Evolutionary conservation across 768 basidiomycete genomes (phyloP).

Genomic region (Neoboletus magnificus): DNA sequence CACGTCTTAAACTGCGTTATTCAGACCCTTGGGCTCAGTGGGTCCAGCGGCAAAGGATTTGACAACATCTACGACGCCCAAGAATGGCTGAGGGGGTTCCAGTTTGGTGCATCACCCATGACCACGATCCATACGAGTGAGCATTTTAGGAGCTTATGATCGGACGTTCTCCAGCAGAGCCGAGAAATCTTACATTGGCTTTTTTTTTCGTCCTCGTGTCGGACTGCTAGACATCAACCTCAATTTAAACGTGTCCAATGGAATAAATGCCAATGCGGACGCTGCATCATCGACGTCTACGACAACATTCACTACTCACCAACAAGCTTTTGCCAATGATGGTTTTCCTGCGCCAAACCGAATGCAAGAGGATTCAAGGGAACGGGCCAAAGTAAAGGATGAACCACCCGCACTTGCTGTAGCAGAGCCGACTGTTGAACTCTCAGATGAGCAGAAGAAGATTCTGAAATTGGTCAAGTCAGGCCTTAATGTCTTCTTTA

Average conservation of each 20-base stretch:
- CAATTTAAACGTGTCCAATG: slow-evolving; percentile 13
- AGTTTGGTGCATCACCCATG: slow-evolving; percentile 7
- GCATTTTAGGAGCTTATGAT: neutral
- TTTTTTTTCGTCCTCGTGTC: neutral
- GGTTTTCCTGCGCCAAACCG: neutral
- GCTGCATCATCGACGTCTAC: slow-evolving; percentile 6
- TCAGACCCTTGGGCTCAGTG: slow-evolving; percentile 31
- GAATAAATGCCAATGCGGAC: neutral
- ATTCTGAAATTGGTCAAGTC: slow-evolving; percentile 47
- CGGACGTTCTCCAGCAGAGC: neutral
- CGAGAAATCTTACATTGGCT: neutral
- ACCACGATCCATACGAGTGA: slow-evolving; percentile 19
- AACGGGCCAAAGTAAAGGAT: neutral
- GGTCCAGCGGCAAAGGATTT: slow-evolving; percentile 32
- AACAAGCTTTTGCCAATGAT: neutral
- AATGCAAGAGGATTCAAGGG: neutral
- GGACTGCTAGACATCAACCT: slow-evolving; percentile 18
- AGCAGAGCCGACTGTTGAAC: slow-evolving; percentile 14
- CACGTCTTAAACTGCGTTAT: neutral
- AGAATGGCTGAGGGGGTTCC: slow-evolving; percentile 20
- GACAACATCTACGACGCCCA: slow-evolving; percentile 28
- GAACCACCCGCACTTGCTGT: neutral
- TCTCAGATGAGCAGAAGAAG: slow-evolving; percentile 39
- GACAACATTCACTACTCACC: neutral
- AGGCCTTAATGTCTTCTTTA: slow-evolving; percentile 67